Evolutionary conservation across 257 asterid genomes (phyloP).

Genomic region (Rehmannia glutinosa): DNA sequence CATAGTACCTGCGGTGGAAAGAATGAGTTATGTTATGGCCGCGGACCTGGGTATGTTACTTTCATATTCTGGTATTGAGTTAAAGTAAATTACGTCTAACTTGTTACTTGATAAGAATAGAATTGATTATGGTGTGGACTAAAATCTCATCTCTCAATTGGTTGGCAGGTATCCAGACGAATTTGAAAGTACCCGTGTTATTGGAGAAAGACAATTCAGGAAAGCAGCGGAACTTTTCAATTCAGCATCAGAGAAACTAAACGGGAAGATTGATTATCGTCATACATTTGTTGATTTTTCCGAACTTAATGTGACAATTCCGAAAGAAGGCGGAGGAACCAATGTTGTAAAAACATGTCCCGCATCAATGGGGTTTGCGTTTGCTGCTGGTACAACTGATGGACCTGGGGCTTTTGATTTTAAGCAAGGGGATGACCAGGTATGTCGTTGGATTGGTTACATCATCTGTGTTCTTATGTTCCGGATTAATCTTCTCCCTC

Average conservation of each 20-base stretch:
- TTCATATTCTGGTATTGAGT: neutral
- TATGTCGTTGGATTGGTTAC: constrained; percentile 22
- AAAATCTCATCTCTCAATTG: constrained; percentile 26
- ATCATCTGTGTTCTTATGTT: constrained; percentile 1
- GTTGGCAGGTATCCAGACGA: constrained; percentile 79
- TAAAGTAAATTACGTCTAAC: neutral
- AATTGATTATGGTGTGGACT: neutral
- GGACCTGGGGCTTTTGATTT: constrained; percentile 99
- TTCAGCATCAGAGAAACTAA: constrained; percentile 64
- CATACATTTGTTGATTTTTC: constrained; percentile 81
- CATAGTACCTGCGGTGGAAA: constrained; percentile 97
- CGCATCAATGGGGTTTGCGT: constrained; percentile 98
- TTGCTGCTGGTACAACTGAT: constrained; percentile 99
- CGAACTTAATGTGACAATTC: constrained; percentile 62
- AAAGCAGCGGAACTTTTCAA: constrained; percentile 80
- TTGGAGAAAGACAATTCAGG: constrained; percentile 88
- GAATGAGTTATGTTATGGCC: constrained; percentile 93
- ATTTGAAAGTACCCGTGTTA: constrained; percentile 90
- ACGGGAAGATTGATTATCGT: constrained; percentile 78
- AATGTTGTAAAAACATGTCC: constrained; percentile 82
- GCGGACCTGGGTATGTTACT: constrained; percentile 89
- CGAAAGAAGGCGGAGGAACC: constrained; percentile 52
- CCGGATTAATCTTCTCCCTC: constrained; percentile 6
- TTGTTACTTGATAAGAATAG: constrained; percentile 2
- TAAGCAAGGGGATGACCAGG: constrained; percentile 91